Conservation (phyloP, 2,329 filamentous ascomycete genomes). For the Magnaporthiopsis poae region DNA sequence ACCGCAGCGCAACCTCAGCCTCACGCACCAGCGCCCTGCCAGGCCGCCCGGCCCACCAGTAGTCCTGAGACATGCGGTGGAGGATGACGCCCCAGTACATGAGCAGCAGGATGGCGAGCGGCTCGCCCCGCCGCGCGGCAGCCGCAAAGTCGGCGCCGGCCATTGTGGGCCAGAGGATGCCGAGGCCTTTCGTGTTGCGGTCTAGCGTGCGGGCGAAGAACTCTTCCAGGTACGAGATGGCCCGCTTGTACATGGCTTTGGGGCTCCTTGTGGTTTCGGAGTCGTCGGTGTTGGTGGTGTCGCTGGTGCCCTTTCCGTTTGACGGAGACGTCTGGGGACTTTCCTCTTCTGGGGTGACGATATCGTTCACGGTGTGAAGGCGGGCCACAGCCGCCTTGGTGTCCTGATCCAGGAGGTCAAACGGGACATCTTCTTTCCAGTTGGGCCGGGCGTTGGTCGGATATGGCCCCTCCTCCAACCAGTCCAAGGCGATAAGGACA, state of each 20-base stretch:
- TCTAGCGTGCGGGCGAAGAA: not conserved
- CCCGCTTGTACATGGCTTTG: not conserved
- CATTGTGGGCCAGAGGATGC: not conserved
- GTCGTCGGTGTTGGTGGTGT: not conserved
- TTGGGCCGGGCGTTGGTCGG: not conserved
- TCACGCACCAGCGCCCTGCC: slow-evolving; percentile 1
- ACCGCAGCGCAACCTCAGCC: not conserved
- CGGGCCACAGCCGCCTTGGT: not conserved
- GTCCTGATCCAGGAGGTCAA: not conserved
- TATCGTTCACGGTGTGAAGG: not conserved
- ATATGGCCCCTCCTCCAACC: not conserved
- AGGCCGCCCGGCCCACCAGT: not conserved
- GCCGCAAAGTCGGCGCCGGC: not conserved
- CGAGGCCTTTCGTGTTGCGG: not conserved
- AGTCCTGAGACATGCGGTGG: not conserved
- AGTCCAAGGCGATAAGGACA: not conserved
- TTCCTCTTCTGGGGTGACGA: not conserved
- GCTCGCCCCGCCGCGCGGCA: not conserved
- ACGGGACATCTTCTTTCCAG: not conserved
- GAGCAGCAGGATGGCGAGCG: not conserved
- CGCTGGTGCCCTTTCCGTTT: not conserved
- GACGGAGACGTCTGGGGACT: too few species aligned
- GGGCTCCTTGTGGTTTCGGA: not conserved
- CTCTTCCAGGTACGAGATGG: not conserved
- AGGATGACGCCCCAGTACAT: slow-evolving; percentile 3